phyloP scores from a whole-genome alignment of 176 grass and related monocot species.

The Eleusine coracana region DNA sequence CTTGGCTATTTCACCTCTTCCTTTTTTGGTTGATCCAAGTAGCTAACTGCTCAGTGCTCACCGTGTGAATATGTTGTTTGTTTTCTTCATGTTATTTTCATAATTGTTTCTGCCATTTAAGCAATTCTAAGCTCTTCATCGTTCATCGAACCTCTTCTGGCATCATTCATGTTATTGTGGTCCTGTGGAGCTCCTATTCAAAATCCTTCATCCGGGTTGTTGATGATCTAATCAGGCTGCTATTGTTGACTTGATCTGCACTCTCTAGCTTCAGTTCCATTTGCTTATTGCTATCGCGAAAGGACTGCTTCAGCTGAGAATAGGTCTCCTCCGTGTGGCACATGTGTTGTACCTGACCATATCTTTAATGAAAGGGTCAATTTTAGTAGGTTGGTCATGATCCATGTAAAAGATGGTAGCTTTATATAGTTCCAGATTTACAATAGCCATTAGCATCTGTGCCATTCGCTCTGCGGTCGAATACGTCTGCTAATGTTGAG shows the following conservation, averaged over 20 bases:
- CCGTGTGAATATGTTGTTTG: not conserved
- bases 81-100: no score
- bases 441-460: not conserved
- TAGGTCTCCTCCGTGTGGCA: slow-evolving; percentile 14
- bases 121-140: not conserved
- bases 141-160: not conserved
- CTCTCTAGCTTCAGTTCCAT: not conserved
- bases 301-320: slow-evolving; percentile 23
- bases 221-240: not conserved
- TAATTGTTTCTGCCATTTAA: not conserved
- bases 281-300: not conserved
- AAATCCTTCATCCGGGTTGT: slow-evolving; percentile 29
- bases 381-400: slow-evolving; percentile 22
- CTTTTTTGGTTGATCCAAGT: not conserved
- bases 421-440: slow-evolving; percentile 21
- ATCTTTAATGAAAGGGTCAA: slow-evolving; percentile 22
- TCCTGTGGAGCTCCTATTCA: slow-evolving; percentile 28
- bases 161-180: not conserved
- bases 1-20: not conserved
- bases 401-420: not conserved
- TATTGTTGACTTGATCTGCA: slow-evolving; percentile 45
- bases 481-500: not conserved
- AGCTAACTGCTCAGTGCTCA: not conserved
- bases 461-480: not conserved
- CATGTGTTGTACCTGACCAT: slow-evolving; percentile 31